Percentiles rank a stretch among this genome's conserved stretches.
These are phyloP conservation scores for Prunus persica DNA, from an alignment of 306 rosid genomes.

Conservation along the genomic window DNA sequence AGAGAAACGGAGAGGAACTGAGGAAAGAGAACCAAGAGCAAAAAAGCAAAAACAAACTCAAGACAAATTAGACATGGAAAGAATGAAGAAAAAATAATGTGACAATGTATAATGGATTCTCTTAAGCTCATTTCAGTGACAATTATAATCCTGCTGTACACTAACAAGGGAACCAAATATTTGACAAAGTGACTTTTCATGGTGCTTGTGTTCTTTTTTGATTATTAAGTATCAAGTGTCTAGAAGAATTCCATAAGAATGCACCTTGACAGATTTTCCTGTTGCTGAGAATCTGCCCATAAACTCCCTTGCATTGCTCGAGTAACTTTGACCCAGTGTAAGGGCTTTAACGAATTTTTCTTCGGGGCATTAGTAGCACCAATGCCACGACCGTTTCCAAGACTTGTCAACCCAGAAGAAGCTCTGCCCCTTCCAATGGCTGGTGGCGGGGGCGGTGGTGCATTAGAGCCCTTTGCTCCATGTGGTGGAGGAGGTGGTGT, in stretches of 20 bases:
- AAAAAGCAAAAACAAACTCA: constrained; percentile 9
- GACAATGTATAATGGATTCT: background rate
- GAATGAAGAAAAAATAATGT: background rate
- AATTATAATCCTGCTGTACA: background rate
- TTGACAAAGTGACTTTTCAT: background rate
- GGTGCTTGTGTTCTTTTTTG: background rate
- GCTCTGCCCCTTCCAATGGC: constrained; percentile 36
- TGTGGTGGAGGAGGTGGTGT: constrained; percentile 44
- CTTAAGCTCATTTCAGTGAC: background rate
- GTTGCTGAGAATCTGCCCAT: constrained; percentile 93
- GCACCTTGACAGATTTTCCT: constrained; percentile 73
- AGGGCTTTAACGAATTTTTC: constrained; percentile 68
- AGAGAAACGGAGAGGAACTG: constrained; percentile 8
- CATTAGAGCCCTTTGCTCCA: constrained; percentile 37
- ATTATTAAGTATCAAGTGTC: constrained; percentile 5
- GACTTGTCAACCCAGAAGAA: constrained; percentile 44
- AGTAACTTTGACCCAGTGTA: constrained; percentile 96
- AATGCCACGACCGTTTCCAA: constrained; percentile 64
- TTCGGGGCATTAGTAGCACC: constrained; percentile 54
- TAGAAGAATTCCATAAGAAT: constrained; percentile 18
- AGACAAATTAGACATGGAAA: constrained; percentile 4
- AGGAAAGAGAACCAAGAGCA: background rate
- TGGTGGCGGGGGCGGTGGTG: constrained; percentile 46
- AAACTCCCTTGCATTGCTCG: constrained; percentile 87
- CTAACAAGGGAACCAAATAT: background rate